Base-by-base conservation (phyloP, 306 rosid species). In the Vigna reflexopilosa region DNA sequence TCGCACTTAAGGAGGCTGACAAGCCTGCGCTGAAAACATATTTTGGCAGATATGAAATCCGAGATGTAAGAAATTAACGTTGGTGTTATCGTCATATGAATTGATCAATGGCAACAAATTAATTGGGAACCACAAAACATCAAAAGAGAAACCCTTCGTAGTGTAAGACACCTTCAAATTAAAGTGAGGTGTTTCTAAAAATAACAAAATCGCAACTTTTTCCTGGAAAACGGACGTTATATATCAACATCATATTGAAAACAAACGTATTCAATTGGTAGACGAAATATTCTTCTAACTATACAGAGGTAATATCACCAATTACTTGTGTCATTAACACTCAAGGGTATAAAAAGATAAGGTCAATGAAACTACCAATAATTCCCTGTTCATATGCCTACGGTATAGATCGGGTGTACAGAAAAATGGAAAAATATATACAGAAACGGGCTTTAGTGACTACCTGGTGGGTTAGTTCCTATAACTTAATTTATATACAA, bases 401-500 rank as follows among this genome's bases (percentile, higher is more conserved):
- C 80, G 78, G 68, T 84, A 85, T 83, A 87, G 68, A 77, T 69
- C 50, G 71, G 62, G 32, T 22, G 73, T 30, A 68, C 26, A 28
- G 15, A 71, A 4, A 17, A 44, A 6, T 58, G 71, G 55, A 62
- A 30, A 59, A 15, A 6, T 58, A 59, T 59, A 28, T 11, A 59
- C 19, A 40, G 38, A 51, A 63, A 77, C 80, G 4, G 68, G 61
- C 75, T 76, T 24, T 10, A 71, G 49, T 49, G 34, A 56, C 34
- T 44, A 72, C 58, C 16, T 69, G 48, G 66, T 50, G 69, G 71
- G 72, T 74, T 68, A 56, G 82, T 51, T 81, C 72, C 75, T 68
- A 83, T 38, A 69, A 70, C 76, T 70, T 57, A 34, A 56, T 34
- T 67, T 44, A 77, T 88, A 65, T 83, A 89, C 91, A 85, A 65